These are phyloP conservation scores for Cadophora gregata DNA, from an alignment of 2,329 filamentous ascomycete species.

Conservation along the genomic window DNA sequence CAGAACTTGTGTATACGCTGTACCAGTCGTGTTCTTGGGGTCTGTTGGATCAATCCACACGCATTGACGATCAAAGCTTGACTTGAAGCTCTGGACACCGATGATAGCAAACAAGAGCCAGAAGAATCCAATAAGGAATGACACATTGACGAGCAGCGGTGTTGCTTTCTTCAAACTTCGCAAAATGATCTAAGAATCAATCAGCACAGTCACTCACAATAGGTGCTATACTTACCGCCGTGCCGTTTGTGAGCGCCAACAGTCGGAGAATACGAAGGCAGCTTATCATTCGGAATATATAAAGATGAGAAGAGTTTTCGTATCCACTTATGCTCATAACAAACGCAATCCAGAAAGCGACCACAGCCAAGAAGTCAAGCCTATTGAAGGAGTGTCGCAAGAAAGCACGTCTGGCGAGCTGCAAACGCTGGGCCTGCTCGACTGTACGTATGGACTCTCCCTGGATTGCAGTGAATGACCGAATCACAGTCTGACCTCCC, in stretches of 20 bases:
- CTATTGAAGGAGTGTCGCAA: slow-evolving; percentile 95
- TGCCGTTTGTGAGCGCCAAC: slow-evolving; percentile 91
- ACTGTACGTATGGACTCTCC: slow-evolving; percentile 63
- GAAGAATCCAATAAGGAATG: slow-evolving; percentile 94
- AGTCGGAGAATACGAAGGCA: slow-evolving; percentile 91
- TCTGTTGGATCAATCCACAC: slow-evolving; percentile 74
- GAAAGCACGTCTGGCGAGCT: slow-evolving; percentile 90
- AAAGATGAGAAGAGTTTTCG: slow-evolving; percentile 74
- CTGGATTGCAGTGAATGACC: slow-evolving; percentile 64
- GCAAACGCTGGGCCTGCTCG: slow-evolving; percentile 80
- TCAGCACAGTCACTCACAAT: slow-evolving; percentile 16
- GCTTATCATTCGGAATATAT: slow-evolving; percentile 95
- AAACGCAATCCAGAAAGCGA: slow-evolving; percentile 96
- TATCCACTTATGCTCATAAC: slow-evolving; percentile 71
- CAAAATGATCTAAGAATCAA: slow-evolving; percentile 73
- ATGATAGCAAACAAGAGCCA: slow-evolving; percentile 98
- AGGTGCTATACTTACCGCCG: slow-evolving; percentile 66
- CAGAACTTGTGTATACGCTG: slow-evolving; percentile 66
- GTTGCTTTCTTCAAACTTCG: slow-evolving; percentile 95
- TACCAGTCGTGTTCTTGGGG: slow-evolving; percentile 53
- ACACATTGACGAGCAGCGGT: slow-evolving; percentile 88
- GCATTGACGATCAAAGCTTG: slow-evolving; percentile 77
- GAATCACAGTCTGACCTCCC: slow-evolving; percentile 37
- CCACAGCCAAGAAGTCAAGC: slow-evolving; percentile 90
- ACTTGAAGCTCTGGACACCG: slow-evolving; percentile 95